Percentiles rank a stretch among this genome's conserved stretches.
These are phyloP conservation scores for Cladosporium sp. DNA, from an alignment of 2,329 filamentous ascomycete genomes.

Conservation along the genomic window DNA sequence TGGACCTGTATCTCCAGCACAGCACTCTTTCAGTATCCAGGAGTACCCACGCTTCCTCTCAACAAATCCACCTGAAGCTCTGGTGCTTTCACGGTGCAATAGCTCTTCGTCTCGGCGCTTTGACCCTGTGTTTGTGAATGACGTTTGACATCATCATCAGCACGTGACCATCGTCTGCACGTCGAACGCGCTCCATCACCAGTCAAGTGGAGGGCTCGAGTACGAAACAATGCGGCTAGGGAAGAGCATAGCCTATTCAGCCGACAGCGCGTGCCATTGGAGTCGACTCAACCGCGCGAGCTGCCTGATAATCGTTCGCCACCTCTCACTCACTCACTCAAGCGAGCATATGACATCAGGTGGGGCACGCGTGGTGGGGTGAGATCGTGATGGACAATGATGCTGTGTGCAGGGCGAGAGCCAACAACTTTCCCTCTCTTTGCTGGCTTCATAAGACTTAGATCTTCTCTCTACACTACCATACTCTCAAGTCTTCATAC, in stretches of 20 bases:
- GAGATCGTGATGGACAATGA: background rate
- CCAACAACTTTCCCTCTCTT: background rate
- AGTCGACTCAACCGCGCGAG: background rate
- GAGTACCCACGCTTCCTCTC: too few species aligned
- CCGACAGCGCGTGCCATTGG: background rate
- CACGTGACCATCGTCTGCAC: background rate
- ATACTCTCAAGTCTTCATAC: background rate
- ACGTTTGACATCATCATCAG: background rate
- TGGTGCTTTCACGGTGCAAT: slow-evolving; percentile 7
- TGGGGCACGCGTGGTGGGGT: slow-evolving; percentile 6
- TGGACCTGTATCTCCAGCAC: too few species aligned
- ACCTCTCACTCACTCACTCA: background rate
- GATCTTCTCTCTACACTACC: background rate
- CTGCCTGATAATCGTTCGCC: background rate
- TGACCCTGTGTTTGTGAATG: background rate
- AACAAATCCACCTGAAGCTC: too few species aligned
- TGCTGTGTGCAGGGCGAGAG: background rate
- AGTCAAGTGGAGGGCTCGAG: too few species aligned
- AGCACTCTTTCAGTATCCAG: too few species aligned
- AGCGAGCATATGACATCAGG: slow-evolving; percentile 7
- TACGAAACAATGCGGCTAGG: too few species aligned
- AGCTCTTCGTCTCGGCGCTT: background rate
- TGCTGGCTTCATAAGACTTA: background rate
- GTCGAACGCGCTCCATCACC: too few species aligned
- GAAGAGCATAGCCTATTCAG: background rate